Evolutionary conservation across 1,139 yeast genomes (phyloP), one percentile per base, ranked within the genome.

Genomic region (Suhomyces choctaworum): DNA sequence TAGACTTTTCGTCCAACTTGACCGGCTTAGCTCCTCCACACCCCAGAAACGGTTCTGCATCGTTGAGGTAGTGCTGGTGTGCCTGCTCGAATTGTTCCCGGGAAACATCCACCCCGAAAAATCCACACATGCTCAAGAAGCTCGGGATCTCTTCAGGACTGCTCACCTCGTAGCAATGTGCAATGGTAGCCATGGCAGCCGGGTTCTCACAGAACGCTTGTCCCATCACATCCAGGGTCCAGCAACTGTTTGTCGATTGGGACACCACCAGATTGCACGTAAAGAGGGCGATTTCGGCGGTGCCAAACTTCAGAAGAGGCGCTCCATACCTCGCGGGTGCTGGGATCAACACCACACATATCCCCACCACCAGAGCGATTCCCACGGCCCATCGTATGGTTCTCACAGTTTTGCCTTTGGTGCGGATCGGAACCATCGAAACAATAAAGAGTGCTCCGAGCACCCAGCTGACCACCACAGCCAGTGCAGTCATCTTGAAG

Each of bases 131-230:
- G 7, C 43, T 38, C 12, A 67, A 31, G 37, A 64, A 59, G 8
- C 56, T 44, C 17, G 44, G 47, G n/a, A 64, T 47, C 27, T 55
- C 51, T 1, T 45, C 32, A 2, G 55, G 54, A 38, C 58, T 56
- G 3, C 58, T 60, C 2, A 41, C 36, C 11, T 45, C 31, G 44
- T 61, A 67, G 42, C 75, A 70, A 39, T 62, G 63, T 6, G 73
- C 55, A 30, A 68, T 58, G 1, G 73, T 66, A n/a, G 73, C 65
- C 46, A 69, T 50, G 1, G 73, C 72, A 29, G 58, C 51, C 9
- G 45, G 44, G 39, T 66, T 61, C 13, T 41, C 38, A 44, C 74
- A 68, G 32, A 46, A 50, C 8, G 22, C 28, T n/a, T 9, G 12
- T 13, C 25, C 50, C 22, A 34, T 36, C 7, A 43, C 40, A 7